Base-by-base conservation (phyloP, 1,139 yeast species). In the Sugiyamaella neomexicana region DNA sequence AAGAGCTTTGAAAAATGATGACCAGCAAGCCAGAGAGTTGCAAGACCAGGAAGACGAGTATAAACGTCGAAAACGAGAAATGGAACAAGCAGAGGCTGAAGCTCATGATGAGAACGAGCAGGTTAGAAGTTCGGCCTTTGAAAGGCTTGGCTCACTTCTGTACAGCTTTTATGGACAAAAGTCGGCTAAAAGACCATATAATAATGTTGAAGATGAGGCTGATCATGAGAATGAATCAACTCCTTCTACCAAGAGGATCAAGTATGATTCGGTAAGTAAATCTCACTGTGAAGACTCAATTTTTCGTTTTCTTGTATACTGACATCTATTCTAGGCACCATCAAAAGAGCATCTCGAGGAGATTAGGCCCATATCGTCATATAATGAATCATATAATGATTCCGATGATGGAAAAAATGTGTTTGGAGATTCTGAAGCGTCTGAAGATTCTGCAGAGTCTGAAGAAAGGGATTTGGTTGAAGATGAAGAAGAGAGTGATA, bases 81-180 rank as follows among this genome's bases (percentile, higher is more conserved):
- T 69, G 16, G 65, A 70, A 47, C 69, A 71, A 38, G 44, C 40
- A 10, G 50, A 45, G 25, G 13, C 27, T 4, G 40, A 27, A 16
- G 42, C 41, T n/a, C 37, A 34, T 25, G 37, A 15, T 38, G 75
- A 75, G 20, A 65, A 48, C 12, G 48, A 50, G 64, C 41, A 63
- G 67, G 50, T 72, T 6, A 73, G 72, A 54, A 78, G 76, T 53
- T 76, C 74, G 2, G 72, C 75, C 12, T 79, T 79, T 57, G 72
- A 69, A 31, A 71, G 68, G 57, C 69, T 79, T 52, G 78, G 73
- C 9, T 52, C 58, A 4, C 55, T 70, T 2, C 55, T 76, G 39
- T 57, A 63, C 9, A 47, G 55, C 44, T 10, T 47, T 27, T 42
- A 51, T 51, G 38, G 55, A 40, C 42, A 20, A 27, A 16, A 15